phyloP scores from a whole-genome alignment of 2,329 filamentous ascomycete species.

The Claviceps cyperi region DNA sequence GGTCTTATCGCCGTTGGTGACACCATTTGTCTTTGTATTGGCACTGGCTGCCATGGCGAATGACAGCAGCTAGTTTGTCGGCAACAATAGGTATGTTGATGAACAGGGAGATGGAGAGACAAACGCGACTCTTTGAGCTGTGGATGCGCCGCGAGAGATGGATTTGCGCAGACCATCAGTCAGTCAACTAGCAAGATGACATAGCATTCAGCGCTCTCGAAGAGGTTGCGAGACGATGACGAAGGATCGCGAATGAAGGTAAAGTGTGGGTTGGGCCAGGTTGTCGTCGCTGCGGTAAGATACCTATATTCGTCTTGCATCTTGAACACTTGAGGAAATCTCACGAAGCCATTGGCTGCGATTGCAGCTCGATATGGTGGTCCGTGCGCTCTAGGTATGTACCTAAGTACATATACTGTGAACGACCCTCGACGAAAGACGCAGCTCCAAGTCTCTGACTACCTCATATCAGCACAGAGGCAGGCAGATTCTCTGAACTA shows the following conservation, averaged over 20 bases:
- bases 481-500: too few species aligned
- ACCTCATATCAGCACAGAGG: too few species aligned
- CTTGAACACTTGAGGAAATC: background rate
- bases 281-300: background rate
- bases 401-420: too few species aligned
- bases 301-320: background rate
- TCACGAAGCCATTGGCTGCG: background rate
- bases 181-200: slow-evolving; percentile 10
- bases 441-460: too few species aligned
- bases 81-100: background rate
- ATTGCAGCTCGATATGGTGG: background rate
- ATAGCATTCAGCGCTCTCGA: slow-evolving; percentile 12
- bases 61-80: background rate
- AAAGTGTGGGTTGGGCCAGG: background rate
- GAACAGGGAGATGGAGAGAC: slow-evolving; percentile 1
- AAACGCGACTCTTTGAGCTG: slow-evolving; percentile 18
- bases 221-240: background rate
- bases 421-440: too few species aligned
- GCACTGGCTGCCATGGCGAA: slow-evolving; percentile 27
- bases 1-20: slow-evolving; percentile 22
- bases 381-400: background rate
- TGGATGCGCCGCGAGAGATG: slow-evolving; percentile 17
- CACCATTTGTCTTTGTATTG: slow-evolving; percentile 31
- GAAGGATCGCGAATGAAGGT: background rate
- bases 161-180: slow-evolving; percentile 16